Base-by-base conservation (phyloP, 257 asterid genomes). In the Plantago major region DNA sequence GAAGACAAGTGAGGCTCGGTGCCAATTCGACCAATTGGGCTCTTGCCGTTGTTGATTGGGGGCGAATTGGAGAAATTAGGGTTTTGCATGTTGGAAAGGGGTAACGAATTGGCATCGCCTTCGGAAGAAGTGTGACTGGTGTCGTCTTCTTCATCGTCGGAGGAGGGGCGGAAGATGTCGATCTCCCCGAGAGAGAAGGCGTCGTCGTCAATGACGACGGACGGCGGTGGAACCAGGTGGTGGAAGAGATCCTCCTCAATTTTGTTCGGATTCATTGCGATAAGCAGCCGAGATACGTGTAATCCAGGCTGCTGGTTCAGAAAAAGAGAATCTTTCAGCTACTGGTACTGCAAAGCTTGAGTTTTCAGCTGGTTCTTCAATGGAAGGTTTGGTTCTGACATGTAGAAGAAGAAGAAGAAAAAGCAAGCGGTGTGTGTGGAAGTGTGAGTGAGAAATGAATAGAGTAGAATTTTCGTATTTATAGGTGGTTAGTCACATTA, bases 1-100 rank as follows among this genome's bases (percentile, higher is more conserved):
- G 99, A 75, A n/a, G 99, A 93, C 26, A 93, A 73, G 62, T 89
- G 86, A 3, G 91, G 84, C 61, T 84, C 95, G 22, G 94, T 91
- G 72, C 81, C 80, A 63, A 93, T 75, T 73, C 70, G 68, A 33
- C 40, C 40, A 33, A 33, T 33, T 4, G 48, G 49, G 67, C 62
- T 38, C 26, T 22, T 22, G 1, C 26, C 26, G 26, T 22, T 22
- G 26, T 22, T 22, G 73, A 48, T 9, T 68, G 66, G 1, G 60
- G 64, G 45, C 63, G 56, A 42, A 68, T 12, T 71, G 7, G 69
- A 61, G 65, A 66, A 46, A 65, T 77, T 82, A 82, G 95, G 95
- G 96, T 77, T 82, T 63, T 65, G 73, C 5, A 73, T 80, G 58
- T 64, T 66, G 0, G 82, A 51, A 14, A 71, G 70, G 13, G 64